Conservation (phyloP, 2,329 filamentous ascomycete genomes). For the Fusarium nurragi region DNA sequence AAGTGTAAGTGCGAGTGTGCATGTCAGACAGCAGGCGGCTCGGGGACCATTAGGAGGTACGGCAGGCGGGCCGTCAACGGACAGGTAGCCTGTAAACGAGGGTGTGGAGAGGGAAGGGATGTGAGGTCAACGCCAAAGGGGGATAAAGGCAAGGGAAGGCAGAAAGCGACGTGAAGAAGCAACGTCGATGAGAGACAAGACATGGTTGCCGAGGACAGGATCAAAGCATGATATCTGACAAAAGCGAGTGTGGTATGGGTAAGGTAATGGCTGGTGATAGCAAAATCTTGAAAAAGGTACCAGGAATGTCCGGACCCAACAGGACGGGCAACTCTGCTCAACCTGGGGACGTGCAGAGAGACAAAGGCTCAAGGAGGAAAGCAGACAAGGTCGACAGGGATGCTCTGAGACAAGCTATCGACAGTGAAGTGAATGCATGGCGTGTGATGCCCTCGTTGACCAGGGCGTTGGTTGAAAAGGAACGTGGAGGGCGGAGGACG, state of each 20-base stretch:
- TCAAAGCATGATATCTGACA: conserved; percentile 34
- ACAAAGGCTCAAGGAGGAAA: conserved; percentile 27
- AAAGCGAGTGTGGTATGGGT: conserved; percentile 7
- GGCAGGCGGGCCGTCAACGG: conserved; percentile 43
- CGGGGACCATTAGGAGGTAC: conserved; percentile 38
- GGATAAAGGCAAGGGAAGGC: conserved; percentile 34
- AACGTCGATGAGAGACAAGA: conserved; percentile 43
- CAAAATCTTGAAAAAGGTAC: conserved; percentile 31
- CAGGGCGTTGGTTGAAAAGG: conserved; percentile 33
- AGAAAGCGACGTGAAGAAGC: conserved; percentile 38
- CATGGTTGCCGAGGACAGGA: conserved; percentile 29
- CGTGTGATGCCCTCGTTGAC: conserved; percentile 34
- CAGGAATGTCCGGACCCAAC: conserved; percentile 34
- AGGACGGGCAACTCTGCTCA: conserved; percentile 19
- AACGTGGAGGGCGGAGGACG: conserved; percentile 33
- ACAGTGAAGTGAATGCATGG: conserved; percentile 35
- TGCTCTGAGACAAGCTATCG: conserved; percentile 23
- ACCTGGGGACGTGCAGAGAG: conserved; percentile 14
- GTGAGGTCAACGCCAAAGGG: conserved; percentile 25
- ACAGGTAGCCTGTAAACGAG: conserved; percentile 30
- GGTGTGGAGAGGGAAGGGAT: conserved; percentile 38
- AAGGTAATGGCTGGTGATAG: conserved; percentile 5
- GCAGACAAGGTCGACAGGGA: conserved; percentile 25
- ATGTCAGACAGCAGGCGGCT: conserved; percentile 39
- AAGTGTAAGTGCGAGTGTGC: conserved; percentile 28